Conservation (phyloP, 345 rosid species). For the Nasturtium officinale region DNA sequence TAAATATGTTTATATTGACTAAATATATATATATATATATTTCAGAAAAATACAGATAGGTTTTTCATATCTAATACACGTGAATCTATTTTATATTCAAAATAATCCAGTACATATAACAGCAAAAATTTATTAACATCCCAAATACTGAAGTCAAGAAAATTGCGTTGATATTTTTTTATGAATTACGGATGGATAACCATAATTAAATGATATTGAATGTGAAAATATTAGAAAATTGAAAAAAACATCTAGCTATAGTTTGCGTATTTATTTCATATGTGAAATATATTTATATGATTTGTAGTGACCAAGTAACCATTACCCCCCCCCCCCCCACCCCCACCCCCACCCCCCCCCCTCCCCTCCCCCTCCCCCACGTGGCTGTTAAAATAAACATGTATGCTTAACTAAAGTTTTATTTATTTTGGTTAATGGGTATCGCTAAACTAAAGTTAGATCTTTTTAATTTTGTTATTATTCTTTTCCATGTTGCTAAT, state of each 20-base stretch:
- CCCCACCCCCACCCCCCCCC: no score
- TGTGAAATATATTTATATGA: not conserved
- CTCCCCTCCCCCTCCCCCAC: no score
- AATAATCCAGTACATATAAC: not conserved
- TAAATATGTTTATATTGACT: not conserved
- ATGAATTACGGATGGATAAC: not conserved
- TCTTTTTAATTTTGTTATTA: not conserved
- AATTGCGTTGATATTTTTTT: no score
- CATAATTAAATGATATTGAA: not conserved
- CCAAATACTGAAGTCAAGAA: not conserved
- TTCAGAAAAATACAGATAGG: not conserved
- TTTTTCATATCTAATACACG: not conserved
- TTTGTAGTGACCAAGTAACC: not conserved
- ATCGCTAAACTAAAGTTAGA: not conserved
- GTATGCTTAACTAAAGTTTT: not conserved
- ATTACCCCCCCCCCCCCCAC: no score
- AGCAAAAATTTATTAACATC: not conserved
- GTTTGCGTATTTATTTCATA: not conserved
- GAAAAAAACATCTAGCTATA: not conserved
- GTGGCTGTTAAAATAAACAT: not conserved
- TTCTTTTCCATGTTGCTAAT: not conserved
- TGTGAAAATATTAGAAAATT: no score
- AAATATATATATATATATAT: no score
- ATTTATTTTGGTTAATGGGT: no score
- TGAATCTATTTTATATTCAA: not conserved